Evolutionary conservation across 768 basidiomycete species (phyloP).

Genomic region (Auriscalpium vulgare): DNA sequence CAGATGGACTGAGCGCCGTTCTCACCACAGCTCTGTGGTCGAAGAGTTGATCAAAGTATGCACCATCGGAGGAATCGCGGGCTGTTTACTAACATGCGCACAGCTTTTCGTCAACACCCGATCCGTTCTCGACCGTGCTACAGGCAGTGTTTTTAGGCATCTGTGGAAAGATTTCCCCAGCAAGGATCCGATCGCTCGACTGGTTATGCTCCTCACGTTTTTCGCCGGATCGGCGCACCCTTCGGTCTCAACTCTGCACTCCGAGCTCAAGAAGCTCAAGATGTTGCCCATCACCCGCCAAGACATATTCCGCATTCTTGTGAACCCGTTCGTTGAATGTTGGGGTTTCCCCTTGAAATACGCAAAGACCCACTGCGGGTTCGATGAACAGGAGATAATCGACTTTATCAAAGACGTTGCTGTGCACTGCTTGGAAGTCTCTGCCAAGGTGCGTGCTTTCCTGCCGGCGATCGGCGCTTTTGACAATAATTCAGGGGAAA

Average conservation of each 20-base stretch:
- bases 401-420: constrained; percentile 53
- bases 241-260: constrained; percentile 21
- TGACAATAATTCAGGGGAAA: constrained; percentile 42
- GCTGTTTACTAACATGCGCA: neutral
- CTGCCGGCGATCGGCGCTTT: too few species aligned
- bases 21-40: constrained; percentile 37
- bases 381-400: constrained; percentile 30
- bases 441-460: constrained; percentile 33
- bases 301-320: constrained; percentile 55
- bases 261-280: constrained; percentile 47
- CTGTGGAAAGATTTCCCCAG: constrained; percentile 64
- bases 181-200: constrained; percentile 48
- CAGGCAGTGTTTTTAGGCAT: constrained; percentile 46
- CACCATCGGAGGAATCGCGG: neutral
- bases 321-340: constrained; percentile 65
- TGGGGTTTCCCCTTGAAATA: constrained; percentile 40
- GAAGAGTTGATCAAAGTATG: constrained; percentile 61
- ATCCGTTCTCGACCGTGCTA: constrained; percentile 44
- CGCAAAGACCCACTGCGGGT: constrained; percentile 32
- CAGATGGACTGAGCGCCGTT: neutral
- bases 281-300: constrained; percentile 47
- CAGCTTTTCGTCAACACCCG: constrained; percentile 68
- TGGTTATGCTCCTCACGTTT: constrained; percentile 66
- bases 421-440: constrained; percentile 48
- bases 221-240: constrained; percentile 30